Conservation (phyloP, 1,284 basidiomycete genomes). For the Puccinia hordei region DNA sequence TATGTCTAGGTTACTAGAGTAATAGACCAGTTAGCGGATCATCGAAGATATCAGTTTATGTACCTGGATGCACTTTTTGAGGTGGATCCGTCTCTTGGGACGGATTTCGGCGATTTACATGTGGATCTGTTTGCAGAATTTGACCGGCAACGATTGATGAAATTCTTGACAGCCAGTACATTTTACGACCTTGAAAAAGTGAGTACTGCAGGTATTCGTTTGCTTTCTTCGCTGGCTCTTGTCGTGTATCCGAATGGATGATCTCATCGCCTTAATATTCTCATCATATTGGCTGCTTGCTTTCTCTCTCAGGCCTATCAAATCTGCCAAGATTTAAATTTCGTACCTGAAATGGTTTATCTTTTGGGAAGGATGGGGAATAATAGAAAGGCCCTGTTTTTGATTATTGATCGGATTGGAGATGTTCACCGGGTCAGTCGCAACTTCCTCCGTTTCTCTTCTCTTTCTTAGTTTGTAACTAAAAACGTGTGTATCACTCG, state of each 20-base stretch:
- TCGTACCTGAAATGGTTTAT: conserved; percentile 96
- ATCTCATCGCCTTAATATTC: background rate
- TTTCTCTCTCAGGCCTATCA: conserved; percentile 71
- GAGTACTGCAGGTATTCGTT: conserved; percentile 51
- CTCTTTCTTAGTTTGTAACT: background rate
- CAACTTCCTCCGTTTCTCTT: background rate
- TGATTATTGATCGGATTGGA: conserved; percentile 92
- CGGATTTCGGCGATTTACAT: conserved; percentile 82
- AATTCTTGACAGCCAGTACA: conserved; percentile 86
- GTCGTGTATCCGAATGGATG: background rate
- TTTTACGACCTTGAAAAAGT: conserved; percentile 88
- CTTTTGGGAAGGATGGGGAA: conserved; percentile 95
- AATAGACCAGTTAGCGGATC: conserved; percentile 77
- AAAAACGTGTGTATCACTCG: no score
- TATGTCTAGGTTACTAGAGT: conserved; percentile 74
- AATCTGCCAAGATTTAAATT: conserved; percentile 78
- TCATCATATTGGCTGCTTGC: background rate
- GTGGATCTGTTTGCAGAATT: conserved; percentile 90
- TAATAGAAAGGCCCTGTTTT: conserved; percentile 86
- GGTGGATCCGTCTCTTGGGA: conserved; percentile 78
- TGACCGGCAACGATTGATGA: conserved; percentile 75
- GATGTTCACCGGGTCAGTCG: conserved; percentile 78
- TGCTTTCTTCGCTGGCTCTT: conserved; percentile 4
- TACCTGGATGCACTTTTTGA: conserved; percentile 90
- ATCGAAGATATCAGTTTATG: conserved; percentile 81